These are phyloP conservation scores for Venustampulla echinocandica DNA, from an alignment of 495 filamentous ascomycete species.

Conservation along the genomic window DNA sequence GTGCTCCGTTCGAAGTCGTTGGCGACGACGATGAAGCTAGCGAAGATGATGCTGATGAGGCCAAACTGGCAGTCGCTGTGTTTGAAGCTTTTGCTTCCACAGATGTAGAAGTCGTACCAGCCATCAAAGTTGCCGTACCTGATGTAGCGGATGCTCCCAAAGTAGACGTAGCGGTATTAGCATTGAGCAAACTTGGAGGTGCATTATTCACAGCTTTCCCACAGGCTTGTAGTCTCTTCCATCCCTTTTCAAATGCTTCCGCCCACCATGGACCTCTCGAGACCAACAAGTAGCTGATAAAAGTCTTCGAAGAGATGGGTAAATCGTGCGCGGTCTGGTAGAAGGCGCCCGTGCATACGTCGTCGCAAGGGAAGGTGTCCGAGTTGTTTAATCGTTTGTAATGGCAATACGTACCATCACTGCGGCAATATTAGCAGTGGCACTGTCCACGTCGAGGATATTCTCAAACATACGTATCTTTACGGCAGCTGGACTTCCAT, in stretches of 20 bases:
- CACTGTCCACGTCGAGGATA: not conserved
- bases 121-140: too few species aligned
- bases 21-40: too few species aligned
- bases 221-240: not conserved
- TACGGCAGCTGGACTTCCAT: not conserved
- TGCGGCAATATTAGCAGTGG: not conserved
- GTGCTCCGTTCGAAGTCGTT: too few species aligned
- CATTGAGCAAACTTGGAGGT: too few species aligned
- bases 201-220: too few species aligned
- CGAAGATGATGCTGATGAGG: too few species aligned
- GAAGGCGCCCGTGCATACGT: not conserved
- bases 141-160: too few species aligned
- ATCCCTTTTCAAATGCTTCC: not conserved
- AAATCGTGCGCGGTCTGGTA: not conserved
- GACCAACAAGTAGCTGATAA: not conserved
- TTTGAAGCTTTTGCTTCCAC: too few species aligned
- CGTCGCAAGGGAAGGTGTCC: not conserved
- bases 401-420: not conserved
- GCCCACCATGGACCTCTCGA: not conserved
- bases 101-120: too few species aligned
- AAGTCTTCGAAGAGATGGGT: not conserved
- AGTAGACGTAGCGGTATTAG: too few species aligned
- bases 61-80: too few species aligned
- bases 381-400: not conserved
- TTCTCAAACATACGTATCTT: not conserved